Evolutionary conservation across 805 yeast genomes (phyloP).

Genomic region (Schwanniomyces yamadae): DNA sequence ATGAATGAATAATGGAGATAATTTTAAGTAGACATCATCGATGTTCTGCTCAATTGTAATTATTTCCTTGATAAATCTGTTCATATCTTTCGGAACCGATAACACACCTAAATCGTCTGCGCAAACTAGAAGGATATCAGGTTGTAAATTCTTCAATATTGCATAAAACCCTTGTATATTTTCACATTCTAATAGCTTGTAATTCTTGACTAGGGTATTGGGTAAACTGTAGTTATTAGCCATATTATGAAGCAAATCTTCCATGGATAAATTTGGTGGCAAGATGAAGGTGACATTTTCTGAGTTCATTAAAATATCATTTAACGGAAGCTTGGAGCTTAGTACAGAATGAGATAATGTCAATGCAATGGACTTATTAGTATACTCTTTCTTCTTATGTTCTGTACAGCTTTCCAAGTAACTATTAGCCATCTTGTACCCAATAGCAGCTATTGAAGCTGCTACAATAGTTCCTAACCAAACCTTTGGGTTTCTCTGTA

Average conservation of each 20-base stretch:
- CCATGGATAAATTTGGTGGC: conserved; percentile 42
- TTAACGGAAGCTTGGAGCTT: conserved; percentile 34
- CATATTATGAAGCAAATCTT: conserved; percentile 27
- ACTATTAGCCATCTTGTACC: conserved; percentile 32
- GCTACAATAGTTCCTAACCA: conserved; percentile 37
- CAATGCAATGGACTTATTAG: conserved; percentile 37
- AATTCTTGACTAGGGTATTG: conserved; percentile 28
- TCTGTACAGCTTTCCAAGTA: conserved; percentile 4
- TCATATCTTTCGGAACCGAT: conserved; percentile 32
- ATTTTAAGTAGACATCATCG: conserved; percentile 15
- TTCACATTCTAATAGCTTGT: conserved; percentile 38
- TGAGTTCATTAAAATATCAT: conserved; percentile 35
- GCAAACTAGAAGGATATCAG: conserved; percentile 42
- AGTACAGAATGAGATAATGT: conserved; percentile 43
- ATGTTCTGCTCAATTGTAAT: conserved; percentile 21
- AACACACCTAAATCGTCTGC: conserved; percentile 41
- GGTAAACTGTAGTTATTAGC: conserved; percentile 15
- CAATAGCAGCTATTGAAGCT: conserved; percentile 30
- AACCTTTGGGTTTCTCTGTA: conserved; percentile 24
- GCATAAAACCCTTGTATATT: conserved; percentile 42
- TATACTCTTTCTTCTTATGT: conserved; percentile 14
- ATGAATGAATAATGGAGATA: conserved; percentile 15
- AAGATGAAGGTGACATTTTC: conserved; percentile 44
- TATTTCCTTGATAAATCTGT: conserved; percentile 37
- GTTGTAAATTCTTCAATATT: conserved; percentile 38